Percentiles rank a stretch among this genome's conserved stretches.
Conservation (phyloP, 495 filamentous ascomycete species). For the Talaromyces ruber region DNA sequence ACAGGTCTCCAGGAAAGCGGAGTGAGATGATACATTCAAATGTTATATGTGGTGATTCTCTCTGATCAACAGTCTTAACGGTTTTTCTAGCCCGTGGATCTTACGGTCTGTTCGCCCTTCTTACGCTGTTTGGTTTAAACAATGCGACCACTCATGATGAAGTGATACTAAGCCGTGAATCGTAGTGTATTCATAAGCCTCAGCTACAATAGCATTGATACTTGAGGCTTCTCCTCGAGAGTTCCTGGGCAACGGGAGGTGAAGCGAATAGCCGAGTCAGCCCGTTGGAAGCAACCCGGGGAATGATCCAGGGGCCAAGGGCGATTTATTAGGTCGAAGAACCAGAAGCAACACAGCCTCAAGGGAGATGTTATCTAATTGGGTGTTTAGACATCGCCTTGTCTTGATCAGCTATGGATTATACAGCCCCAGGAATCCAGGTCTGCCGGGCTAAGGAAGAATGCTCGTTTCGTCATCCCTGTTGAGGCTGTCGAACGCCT, state of each 20-base stretch:
- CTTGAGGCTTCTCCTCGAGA: neutral
- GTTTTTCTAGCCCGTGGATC: neutral
- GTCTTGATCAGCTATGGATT: neutral
- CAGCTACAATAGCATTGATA: neutral
- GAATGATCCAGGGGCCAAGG: neutral
- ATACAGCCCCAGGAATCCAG: neutral
- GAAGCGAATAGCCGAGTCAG: neutral
- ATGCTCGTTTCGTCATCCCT: neutral
- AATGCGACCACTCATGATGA: neutral
- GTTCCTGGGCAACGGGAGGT: neutral
- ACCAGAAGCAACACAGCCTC: neutral
- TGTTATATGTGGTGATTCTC: neutral
- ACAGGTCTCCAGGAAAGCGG: neutral
- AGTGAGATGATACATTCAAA: neutral
- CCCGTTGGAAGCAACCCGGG: neutral
- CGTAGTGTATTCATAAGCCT: neutral
- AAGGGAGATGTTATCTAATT: neutral
- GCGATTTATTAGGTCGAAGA: neutral
- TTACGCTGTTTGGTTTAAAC: neutral
- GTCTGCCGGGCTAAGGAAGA: neutral
- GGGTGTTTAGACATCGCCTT: neutral
- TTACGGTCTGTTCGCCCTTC: neutral
- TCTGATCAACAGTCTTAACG: neutral
- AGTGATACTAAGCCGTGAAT: neutral
- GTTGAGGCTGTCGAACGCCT: neutral